These are phyloP conservation scores for Dissophora globulifera DNA, from an alignment of 192 early-diverging fungal genomes.

Conservation along the genomic window DNA sequence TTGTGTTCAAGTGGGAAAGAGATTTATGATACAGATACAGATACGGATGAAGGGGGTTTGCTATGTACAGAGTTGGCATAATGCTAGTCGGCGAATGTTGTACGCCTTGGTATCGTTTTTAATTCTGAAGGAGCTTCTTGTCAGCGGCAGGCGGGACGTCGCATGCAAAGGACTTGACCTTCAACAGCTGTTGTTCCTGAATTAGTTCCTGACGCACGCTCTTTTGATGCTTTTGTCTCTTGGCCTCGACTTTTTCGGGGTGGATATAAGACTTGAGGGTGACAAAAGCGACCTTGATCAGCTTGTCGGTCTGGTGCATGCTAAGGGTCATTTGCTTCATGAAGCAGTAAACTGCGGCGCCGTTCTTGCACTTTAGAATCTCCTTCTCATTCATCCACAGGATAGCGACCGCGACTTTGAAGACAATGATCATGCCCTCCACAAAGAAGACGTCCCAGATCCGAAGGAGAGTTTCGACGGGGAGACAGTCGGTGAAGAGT, in stretches of 20 bases:
- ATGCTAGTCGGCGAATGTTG: no score
- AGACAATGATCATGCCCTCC: constrained; percentile 59
- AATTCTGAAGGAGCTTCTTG: not conserved
- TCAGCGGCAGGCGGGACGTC: constrained; percentile 10
- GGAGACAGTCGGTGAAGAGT: constrained; percentile 62
- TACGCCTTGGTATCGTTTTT: no score
- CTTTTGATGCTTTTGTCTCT: constrained; percentile 28
- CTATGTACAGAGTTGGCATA: constrained; percentile 3
- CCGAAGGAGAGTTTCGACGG: constrained; percentile 57
- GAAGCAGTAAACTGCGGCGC: constrained; percentile 55
- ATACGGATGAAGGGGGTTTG: not conserved
- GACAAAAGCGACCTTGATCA: constrained; percentile 55
- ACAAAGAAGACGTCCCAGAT: constrained; percentile 70
- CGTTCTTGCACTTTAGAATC: constrained; percentile 57
- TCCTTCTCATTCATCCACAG: constrained; percentile 57
- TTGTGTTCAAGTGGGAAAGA: no score
- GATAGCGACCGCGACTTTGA: constrained; percentile 61
- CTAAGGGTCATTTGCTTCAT: constrained; percentile 58
- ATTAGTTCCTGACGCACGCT: constrained; percentile 31
- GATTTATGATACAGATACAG: not conserved
- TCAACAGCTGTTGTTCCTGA: constrained; percentile 38
- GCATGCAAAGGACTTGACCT: constrained; percentile 31
- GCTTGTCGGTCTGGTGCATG: constrained; percentile 53
- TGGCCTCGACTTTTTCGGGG: constrained; percentile 48
- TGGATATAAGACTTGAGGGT: constrained; percentile 42